A percentile compares a stretch with the other conserved stretches of the same genome.
These are phyloP conservation scores for Antarctomyces pellizariae DNA, from an alignment of 495 filamentous ascomycete species.

Conservation along the genomic window DNA sequence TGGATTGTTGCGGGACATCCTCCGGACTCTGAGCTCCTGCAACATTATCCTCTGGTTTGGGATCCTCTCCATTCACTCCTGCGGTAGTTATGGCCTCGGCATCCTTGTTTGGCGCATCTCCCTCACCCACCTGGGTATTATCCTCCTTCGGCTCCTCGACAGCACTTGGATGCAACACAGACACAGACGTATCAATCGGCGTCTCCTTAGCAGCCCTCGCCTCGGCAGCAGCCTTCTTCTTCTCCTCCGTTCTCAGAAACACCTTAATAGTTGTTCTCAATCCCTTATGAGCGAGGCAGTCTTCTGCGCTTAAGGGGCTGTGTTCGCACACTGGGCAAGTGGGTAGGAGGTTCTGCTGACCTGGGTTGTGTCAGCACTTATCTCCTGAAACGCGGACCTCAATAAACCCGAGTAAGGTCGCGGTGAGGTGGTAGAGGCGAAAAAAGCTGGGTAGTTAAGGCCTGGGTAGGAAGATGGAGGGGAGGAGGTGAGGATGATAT, in stretches of 20 bases:
- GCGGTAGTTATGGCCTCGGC: constrained; percentile 5
- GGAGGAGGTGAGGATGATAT: constrained; percentile 1
- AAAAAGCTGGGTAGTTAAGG: not conserved
- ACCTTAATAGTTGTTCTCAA: constrained; percentile 74
- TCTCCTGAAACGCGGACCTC: not conserved
- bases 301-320: constrained; percentile 55
- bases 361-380: constrained; percentile 21
- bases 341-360: constrained; percentile 50
- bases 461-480: constrained; percentile 1
- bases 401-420: not conserved
- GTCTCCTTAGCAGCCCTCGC: constrained; percentile 15
- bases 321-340: constrained; percentile 89
- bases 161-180: constrained; percentile 12
- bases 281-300: constrained; percentile 74
- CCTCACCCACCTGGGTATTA: constrained; percentile 4
- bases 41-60: not conserved
- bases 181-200: constrained; percentile 21
- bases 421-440: not conserved
- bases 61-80: constrained; percentile 5
- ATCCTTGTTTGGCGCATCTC: not conserved
- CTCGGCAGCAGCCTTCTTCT: constrained; percentile 35
- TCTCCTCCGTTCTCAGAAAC: constrained; percentile 69
- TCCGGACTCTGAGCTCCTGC: constrained; percentile 5
- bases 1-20: constrained; percentile 19
- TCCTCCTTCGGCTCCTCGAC: constrained; percentile 10